Base-by-base conservation (phyloP, 192 early-diverging fungal species). In the Jimgerdemannia flammicorona region DNA sequence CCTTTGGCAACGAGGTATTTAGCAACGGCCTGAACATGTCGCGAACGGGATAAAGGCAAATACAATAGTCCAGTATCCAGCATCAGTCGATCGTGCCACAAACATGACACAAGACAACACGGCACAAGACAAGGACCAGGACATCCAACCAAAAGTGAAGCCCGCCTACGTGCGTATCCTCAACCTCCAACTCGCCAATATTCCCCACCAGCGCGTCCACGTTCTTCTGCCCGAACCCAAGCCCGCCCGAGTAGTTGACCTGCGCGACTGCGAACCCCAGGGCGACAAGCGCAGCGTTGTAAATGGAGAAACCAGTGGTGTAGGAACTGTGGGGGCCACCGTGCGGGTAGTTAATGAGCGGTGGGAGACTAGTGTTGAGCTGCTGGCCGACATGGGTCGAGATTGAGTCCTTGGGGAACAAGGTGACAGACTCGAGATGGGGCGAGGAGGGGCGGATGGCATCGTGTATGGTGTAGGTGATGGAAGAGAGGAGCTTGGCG, bases 211-310 rank as follows among this genome's bases (percentile, higher is more conserved):
- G 80, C 42, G 78, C 80, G 40, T 91, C 81, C 4, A 95, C 82
- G 29, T 85, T 82, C 44, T 85, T 82, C 71, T 94, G 89, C n/a
- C 94, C 94, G 80, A 87, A 95, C 19, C 94, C 94, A 67, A 87
- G 79, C 66, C 91, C 91, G 17, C 94, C 94, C 3, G 92, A 89
- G 78, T 92, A 95, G 76, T 95, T 95, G 74, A 93, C 79, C 64
- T 40, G 40, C 4, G 80, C 82, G 64, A 89, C 85, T n/a, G 87
- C 83, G 77, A 90, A 92, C 2, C 93, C 93, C 64, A 92, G 76
- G n/a, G 76, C 68, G 9, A 81, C 84, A 10, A 93, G 84, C 8
- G 83, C 84, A 39, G 85, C 76, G 29, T 64, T 79, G 41, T 80
- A 66, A 65, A 83, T 72, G 11, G 74, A 80, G 75, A 88, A 91